Percentiles rank a stretch among this genome's conserved stretches.
Evolutionary conservation across 108 stramenopile genomes (phyloP).

Genomic region (Skeletonema potamos): DNA sequence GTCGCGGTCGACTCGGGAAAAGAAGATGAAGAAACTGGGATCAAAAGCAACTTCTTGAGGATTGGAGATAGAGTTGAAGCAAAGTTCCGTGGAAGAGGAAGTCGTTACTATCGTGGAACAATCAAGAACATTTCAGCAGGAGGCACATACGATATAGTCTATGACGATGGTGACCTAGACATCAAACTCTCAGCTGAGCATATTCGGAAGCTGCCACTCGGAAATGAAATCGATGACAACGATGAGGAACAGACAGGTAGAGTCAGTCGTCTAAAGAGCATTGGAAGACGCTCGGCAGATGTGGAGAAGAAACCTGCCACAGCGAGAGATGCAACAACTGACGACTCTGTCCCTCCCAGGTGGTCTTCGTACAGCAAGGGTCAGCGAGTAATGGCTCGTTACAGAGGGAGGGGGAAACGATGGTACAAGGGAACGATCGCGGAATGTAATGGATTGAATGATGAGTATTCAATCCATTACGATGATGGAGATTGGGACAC

Average conservation of each 20-base stretch:
- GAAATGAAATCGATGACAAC: neutral
- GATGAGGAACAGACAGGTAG: conserved; percentile 3
- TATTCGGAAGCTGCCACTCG: neutral
- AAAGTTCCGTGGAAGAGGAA: conserved; percentile 5
- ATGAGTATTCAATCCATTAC: conserved; percentile 8
- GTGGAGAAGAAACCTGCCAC: too few species aligned
- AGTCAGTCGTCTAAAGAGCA: neutral
- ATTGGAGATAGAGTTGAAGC: conserved; percentile 24
- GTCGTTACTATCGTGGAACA: neutral
- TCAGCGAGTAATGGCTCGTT: conserved; percentile 5
- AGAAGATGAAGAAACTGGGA: neutral
- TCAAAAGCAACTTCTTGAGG: neutral
- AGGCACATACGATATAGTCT: conserved; percentile 5
- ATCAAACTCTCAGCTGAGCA: neutral
- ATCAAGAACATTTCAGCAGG: neutral
- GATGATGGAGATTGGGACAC: conserved; percentile 15
- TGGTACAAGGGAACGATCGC: conserved; percentile 16
- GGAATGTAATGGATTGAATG: neutral
- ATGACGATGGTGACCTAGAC: conserved; percentile 27
- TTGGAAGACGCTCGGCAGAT: neutral
- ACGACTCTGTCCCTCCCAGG: neutral
- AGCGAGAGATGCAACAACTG: neutral
- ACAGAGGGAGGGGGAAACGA: conserved; percentile 4
- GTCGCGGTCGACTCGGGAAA: neutral
- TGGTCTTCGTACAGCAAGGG: neutral